These are phyloP conservation scores for Inga laurina DNA, from an alignment of 306 rosid genomes.

Conservation along the genomic window DNA sequence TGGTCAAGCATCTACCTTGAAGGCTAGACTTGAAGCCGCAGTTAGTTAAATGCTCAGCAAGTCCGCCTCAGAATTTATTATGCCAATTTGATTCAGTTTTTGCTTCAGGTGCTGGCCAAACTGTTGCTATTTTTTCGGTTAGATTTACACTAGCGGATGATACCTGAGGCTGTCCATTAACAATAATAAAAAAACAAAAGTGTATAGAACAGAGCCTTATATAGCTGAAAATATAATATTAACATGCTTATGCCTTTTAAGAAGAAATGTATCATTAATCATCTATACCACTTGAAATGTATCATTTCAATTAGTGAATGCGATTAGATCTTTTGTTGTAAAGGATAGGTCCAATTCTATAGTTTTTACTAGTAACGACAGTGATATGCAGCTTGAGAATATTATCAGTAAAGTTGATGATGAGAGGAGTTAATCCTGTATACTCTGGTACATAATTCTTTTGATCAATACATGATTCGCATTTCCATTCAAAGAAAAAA, in stretches of 20 bases:
- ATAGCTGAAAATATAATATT: neutral
- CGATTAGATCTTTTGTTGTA: too few relatives aligned
- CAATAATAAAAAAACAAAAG: neutral
- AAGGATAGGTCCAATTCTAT: too few relatives aligned
- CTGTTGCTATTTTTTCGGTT: slow-evolving; percentile 70
- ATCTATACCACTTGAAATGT: too few relatives aligned
- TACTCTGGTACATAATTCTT: too few relatives aligned
- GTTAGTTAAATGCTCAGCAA: slow-evolving; percentile 78
- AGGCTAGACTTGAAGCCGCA: slow-evolving; percentile 80
- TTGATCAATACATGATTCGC: too few relatives aligned
- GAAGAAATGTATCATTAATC: too few relatives aligned
- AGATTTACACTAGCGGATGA: slow-evolving; percentile 86
- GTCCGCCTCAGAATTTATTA: slow-evolving; percentile 69
- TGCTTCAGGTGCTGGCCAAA: slow-evolving; percentile 65
- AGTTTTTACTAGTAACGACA: too few relatives aligned
- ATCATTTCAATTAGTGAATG: too few relatives aligned
- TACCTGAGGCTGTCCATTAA: slow-evolving; percentile 73
- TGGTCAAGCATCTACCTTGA: slow-evolving; percentile 53
- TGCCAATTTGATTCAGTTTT: slow-evolving; percentile 61
- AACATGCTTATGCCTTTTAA: neutral
- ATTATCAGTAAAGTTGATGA: too few relatives aligned
- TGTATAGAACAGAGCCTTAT: slow-evolving; percentile 22
- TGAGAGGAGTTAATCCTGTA: too few relatives aligned
- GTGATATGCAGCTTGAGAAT: too few relatives aligned
- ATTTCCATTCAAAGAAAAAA: too few relatives aligned